These are phyloP conservation scores for Kurtzmaniella cleridarum DNA, from an alignment of 805 yeast genomes.

Conservation along the genomic window DNA sequence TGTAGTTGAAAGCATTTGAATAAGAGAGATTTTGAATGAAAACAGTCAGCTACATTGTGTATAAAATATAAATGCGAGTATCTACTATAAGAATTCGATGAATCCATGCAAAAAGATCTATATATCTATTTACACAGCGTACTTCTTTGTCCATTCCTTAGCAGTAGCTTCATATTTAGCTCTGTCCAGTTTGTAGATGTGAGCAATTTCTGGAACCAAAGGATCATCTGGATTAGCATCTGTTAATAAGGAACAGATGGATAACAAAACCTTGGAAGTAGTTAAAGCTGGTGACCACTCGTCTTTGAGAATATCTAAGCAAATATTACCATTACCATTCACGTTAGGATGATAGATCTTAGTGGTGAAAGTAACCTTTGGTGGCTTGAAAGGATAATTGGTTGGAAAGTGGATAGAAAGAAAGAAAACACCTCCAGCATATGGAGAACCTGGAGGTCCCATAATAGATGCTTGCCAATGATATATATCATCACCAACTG, in stretches of 20 bases:
- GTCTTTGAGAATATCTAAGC: conserved; percentile 94
- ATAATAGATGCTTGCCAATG: conserved; percentile 99
- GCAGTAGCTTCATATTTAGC: conserved; percentile 95
- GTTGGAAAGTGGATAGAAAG: conserved; percentile 97
- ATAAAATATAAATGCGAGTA: not conserved
- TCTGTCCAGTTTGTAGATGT: conserved; percentile 90
- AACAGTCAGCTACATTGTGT: too few relatives aligned
- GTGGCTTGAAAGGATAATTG: conserved; percentile 98
- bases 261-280: conserved; percentile 87
- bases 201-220: conserved; percentile 96
- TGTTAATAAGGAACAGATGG: conserved; percentile 91
- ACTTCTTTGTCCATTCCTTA: conserved; percentile 97
- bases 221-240: conserved; percentile 99
- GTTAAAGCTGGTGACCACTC: conserved; percentile 99
- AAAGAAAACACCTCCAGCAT: conserved; percentile 91
- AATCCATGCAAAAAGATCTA: conserved; percentile 11
- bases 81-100: not conserved
- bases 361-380: conserved; percentile 82
- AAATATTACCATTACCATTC: conserved; percentile 91
- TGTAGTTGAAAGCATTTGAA: too few relatives aligned
- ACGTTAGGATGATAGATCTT: conserved; percentile 97
- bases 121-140: conserved; percentile 61
- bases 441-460: conserved; percentile 96
- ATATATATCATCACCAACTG: conserved; percentile 94
- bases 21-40: too few relatives aligned